A percentile compares a stretch with the other conserved stretches of the same genome.
phyloP scores from a whole-genome alignment of 306 rosid genomes.

The Fagus crenata region DNA sequence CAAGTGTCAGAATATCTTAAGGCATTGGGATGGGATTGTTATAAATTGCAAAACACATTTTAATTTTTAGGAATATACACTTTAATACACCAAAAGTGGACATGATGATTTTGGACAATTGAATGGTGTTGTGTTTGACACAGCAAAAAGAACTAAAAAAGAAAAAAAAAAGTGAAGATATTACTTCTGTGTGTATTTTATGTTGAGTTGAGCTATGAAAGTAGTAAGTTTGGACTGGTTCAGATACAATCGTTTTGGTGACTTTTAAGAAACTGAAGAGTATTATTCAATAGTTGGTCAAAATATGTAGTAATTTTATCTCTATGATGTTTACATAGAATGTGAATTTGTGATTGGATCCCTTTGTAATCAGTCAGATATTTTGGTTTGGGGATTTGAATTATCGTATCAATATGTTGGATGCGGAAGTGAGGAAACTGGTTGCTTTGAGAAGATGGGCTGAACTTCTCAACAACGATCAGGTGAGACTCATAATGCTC shows the following conservation, averaged over 20 bases:
- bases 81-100: not conserved
- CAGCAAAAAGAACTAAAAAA: no score
- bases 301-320: not conserved
- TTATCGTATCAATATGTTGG: slow-evolving; percentile 80
- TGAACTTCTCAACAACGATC: slow-evolving; percentile 72
- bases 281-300: not conserved
- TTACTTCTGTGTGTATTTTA: not conserved
- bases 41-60: not conserved
- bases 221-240: not conserved
- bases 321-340: slow-evolving; percentile 12
- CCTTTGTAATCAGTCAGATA: slow-evolving; percentile 63
- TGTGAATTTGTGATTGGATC: slow-evolving; percentile 28
- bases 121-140: no score
- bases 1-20: not conserved
- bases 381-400: slow-evolving; percentile 98
- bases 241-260: not conserved
- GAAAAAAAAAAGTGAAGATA: not conserved
- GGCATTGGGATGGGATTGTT: not conserved
- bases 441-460: slow-evolving; percentile 70
- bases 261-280: not conserved
- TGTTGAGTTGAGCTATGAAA: not conserved
- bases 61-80: not conserved
- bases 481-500: slow-evolving; percentile 50
- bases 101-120: no score
- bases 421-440: slow-evolving; percentile 55